Conservation (phyloP, 2,329 filamentous ascomycete genomes). For the Beauveria sp. region DNA sequence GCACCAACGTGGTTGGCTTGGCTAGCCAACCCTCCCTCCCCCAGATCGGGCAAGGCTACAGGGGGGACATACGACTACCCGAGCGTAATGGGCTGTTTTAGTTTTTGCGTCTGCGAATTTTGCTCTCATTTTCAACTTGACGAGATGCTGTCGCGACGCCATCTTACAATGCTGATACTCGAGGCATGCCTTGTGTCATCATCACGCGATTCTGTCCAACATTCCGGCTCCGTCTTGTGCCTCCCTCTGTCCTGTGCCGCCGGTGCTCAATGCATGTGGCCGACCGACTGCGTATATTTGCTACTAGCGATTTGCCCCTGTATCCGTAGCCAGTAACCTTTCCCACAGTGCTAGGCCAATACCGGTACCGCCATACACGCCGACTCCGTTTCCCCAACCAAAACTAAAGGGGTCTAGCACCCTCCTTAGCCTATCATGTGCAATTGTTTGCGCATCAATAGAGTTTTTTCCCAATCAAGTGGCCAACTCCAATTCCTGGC, state of each 20-base stretch:
- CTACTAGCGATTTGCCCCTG: too few relatives aligned
- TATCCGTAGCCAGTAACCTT: too few relatives aligned
- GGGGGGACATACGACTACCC: constrained; percentile 5
- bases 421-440: not conserved
- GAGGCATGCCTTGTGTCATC: not conserved
- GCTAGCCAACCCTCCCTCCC: not conserved
- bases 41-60: not conserved
- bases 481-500: not conserved
- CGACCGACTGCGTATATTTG: too few relatives aligned
- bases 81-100: constrained; percentile 1
- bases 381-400: constrained; percentile 3
- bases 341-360: too few relatives aligned
- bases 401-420: not conserved
- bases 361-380: constrained; percentile 3
- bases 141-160: not conserved
- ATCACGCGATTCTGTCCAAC: not conserved
- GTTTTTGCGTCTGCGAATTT: not conserved
- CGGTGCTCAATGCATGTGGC: not conserved
- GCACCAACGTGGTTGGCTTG: not conserved
- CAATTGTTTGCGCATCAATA: not conserved
- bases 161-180: not conserved
- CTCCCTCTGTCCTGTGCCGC: not conserved
- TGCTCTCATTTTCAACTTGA: not conserved
- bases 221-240: not conserved
- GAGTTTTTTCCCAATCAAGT: not conserved